Percentiles rank a stretch among this genome's conserved stretches.
These are phyloP conservation scores for Westerdykella aurantiaca DNA, from an alignment of 2,329 filamentous ascomycete genomes.

Conservation along the genomic window DNA sequence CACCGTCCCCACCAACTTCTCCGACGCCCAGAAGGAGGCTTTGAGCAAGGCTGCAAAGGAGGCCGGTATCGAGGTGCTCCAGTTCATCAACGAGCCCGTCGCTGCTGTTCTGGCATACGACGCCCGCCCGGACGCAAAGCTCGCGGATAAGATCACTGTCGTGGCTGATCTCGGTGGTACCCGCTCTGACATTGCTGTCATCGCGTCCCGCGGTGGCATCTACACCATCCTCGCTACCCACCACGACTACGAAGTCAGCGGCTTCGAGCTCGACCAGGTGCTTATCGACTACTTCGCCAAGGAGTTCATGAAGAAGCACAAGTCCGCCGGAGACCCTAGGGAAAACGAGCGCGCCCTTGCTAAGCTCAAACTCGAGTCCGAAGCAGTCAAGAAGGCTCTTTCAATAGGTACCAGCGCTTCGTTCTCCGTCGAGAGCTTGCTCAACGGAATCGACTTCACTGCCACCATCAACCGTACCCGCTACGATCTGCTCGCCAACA, in stretches of 20 bases:
- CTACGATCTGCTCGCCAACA: conserved; percentile 82
- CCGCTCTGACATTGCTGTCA: conserved; percentile 82
- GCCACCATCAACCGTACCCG: conserved; percentile 88
- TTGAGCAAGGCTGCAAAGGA: conserved; percentile 70
- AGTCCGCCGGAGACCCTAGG: conserved; percentile 66
- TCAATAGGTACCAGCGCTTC: conserved; percentile 81
- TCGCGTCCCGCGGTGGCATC: conserved; percentile 89
- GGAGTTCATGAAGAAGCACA: conserved; percentile 97
- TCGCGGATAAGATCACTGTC: conserved; percentile 81
- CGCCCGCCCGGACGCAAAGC: conserved; percentile 66
- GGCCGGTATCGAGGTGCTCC: conserved; percentile 81
- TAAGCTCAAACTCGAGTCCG: conserved; percentile 87
- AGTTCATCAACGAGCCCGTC: conserved; percentile 87
- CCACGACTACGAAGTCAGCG: conserved; percentile 92
- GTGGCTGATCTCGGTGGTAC: conserved; percentile 92
- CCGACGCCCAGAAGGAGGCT: conserved; percentile 77
- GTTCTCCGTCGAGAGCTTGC: conserved; percentile 88
- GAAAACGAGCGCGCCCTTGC: conserved; percentile 75
- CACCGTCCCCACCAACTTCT: conserved; percentile 89
- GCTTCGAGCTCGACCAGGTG: conserved; percentile 78
- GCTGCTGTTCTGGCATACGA: conserved; percentile 88
- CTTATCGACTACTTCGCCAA: conserved; percentile 96
- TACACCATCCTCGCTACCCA: conserved; percentile 91
- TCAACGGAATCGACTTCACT: conserved; percentile 84
- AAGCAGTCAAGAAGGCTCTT: conserved; percentile 86